Evolutionary conservation across 2,329 filamentous ascomycete genomes (phyloP).

Genomic region (Ceratocystis albifundus): DNA sequence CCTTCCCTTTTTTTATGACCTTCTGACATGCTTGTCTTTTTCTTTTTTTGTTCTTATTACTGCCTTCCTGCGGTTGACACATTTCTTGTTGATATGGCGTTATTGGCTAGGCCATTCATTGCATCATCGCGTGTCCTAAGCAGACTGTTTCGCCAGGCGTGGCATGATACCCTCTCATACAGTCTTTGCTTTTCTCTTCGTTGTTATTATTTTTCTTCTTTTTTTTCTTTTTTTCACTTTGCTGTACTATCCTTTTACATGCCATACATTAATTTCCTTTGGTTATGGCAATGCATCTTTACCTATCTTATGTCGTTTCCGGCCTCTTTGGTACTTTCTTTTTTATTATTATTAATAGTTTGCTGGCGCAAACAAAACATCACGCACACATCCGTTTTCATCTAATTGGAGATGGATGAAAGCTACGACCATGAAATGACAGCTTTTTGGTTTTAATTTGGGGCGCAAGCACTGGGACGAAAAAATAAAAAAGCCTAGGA

Average conservation of each 20-base stretch:
- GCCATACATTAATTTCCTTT: not conserved
- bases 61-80: not conserved
- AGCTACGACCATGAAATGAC: slow-evolving; percentile 7
- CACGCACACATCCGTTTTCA: not conserved
- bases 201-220: not conserved
- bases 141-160: not conserved
- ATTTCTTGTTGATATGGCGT: slow-evolving; percentile 7
- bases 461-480: not conserved
- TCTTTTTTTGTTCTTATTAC: not conserved
- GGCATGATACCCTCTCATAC: slow-evolving; percentile 13
- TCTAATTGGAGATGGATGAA: not conserved
- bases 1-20: not conserved
- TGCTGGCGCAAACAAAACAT: slow-evolving; percentile 2
- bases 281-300: not conserved
- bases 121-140: slow-evolving; percentile 8
- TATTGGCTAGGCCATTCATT: slow-evolving; percentile 14
- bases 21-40: not conserved
- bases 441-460: not conserved
- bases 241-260: not conserved
- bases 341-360: not conserved
- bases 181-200: not conserved
- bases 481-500: not conserved
- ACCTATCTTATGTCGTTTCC: not conserved
- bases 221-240: not conserved
- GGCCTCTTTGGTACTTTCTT: not conserved